Base-by-base conservation (phyloP, 1,284 basidiomycete species). In the Ceratobasidium sp. region DNA sequence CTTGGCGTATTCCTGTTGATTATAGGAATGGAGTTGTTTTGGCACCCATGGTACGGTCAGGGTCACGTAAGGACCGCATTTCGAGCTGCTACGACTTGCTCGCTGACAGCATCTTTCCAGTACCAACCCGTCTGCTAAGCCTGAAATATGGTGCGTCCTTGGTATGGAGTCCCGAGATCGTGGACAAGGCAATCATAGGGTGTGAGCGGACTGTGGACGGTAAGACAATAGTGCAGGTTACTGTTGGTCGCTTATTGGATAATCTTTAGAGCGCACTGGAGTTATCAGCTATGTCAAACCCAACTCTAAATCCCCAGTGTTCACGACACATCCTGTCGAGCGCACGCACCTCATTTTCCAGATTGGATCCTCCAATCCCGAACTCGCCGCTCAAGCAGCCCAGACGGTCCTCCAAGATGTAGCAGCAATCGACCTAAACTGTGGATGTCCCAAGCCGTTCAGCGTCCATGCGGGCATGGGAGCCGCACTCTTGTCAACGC, bases 391-490 rank as follows among this genome's bases (percentile, higher is more conserved):
- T 0, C 86, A 96, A 82, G 97, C 97, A 0, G 95, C 97, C 23
- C 88, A 91, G 78, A 87, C 85, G 0, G 93, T 99, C 53, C 86
- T 91, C 79, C 85, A 93, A 64, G 97, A 99, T 78, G 91, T 99
- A 18, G 90, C 95, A 0, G 97, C 96, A 23, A 87, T 99, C 78
- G 96, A 97, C 80, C 88, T 97, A 75, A 97, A 97, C 80, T 97
- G 96, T 78, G 97, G 94, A 0, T 96, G 94, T 79, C 96, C 96
- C 0, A 97, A 98, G 78, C 92, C 95, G 0, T 99, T 99, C 81
- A 97, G 94, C 23, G 96, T 96, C 0, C 93, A 96, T 77, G 84
- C 91, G 0, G 97, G 97, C 0, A 98, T 99, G 96, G 97, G 97
- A 21, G 96, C 97, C 1, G 96, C 95, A 12, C 85, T 99, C 16